Evolutionary conservation across 1,284 basidiomycete genomes (phyloP).

Genomic region (Irpex rosettiformis): DNA sequence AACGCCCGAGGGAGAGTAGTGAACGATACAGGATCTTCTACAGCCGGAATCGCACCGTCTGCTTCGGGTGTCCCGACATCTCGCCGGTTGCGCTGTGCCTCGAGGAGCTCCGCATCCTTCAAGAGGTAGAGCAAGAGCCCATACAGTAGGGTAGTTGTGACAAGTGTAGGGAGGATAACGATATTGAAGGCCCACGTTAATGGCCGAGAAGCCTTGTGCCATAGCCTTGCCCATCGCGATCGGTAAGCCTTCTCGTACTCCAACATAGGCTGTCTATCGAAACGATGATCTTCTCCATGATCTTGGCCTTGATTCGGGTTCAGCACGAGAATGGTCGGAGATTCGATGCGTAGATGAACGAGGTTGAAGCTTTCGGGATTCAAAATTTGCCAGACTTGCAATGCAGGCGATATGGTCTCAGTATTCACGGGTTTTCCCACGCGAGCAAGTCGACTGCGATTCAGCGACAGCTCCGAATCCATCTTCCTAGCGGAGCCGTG

Average conservation of each 20-base stretch:
- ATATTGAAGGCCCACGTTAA: slow-evolving; percentile 78
- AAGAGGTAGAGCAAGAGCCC: slow-evolving; percentile 84
- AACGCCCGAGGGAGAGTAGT: slow-evolving; percentile 75
- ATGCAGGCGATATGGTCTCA: slow-evolving; percentile 44
- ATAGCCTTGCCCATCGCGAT: slow-evolving; percentile 41
- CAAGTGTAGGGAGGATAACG: slow-evolving; percentile 81
- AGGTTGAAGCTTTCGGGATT: slow-evolving; percentile 71
- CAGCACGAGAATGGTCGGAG: slow-evolving; percentile 75
- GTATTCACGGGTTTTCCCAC: slow-evolving; percentile 24
- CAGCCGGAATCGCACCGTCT: slow-evolving; percentile 31
- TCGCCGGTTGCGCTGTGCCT: slow-evolving; percentile 71
- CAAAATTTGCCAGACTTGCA: slow-evolving; percentile 75
- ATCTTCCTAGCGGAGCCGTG: slow-evolving; percentile 30
- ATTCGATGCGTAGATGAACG: slow-evolving; percentile 80
- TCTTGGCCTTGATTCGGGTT: slow-evolving; percentile 33
- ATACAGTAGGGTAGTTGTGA: slow-evolving; percentile 76
- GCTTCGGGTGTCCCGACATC: slow-evolving; percentile 33
- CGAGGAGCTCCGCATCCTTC: slow-evolving; percentile 89
- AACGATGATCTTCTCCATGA: slow-evolving; percentile 12
- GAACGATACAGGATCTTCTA: slow-evolving; percentile 53
- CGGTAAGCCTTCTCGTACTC: slow-evolving; percentile 32
- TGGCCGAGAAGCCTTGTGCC: slow-evolving; percentile 47
- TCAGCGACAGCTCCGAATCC: slow-evolving; percentile 20
- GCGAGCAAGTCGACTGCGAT: slow-evolving; percentile 36
- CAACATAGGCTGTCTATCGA: slow-evolving; percentile 15